These are phyloP conservation scores for Penicillium sp. DNA, from an alignment of 2,329 filamentous ascomycete species.

Conservation along the genomic window DNA sequence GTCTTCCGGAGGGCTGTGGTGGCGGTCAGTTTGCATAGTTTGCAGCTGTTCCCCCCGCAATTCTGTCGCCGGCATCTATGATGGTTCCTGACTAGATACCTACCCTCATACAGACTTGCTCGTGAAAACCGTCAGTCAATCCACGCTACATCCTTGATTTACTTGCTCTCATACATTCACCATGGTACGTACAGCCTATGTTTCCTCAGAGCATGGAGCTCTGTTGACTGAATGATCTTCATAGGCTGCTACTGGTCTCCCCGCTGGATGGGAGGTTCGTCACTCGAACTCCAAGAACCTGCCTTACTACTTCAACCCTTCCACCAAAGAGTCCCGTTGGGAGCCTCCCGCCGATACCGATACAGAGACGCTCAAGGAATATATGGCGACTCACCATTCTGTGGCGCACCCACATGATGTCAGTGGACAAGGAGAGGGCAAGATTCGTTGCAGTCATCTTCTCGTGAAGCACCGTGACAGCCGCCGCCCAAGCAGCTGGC, in stretches of 20 bases:
- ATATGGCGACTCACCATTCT: slow-evolving; percentile 85
- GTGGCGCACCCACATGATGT: slow-evolving; percentile 29
- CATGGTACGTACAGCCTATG: slow-evolving; percentile 5
- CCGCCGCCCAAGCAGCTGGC: slow-evolving; percentile 86
- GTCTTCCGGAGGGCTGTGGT: neutral
- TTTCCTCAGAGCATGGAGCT: neutral
- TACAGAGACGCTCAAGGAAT: slow-evolving; percentile 83
- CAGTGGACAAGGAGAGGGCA: slow-evolving; percentile 55
- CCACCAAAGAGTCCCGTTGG: slow-evolving; percentile 86
- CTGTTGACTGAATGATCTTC: neutral
- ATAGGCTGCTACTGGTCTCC: slow-evolving; percentile 71
- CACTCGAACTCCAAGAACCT: slow-evolving; percentile 98
- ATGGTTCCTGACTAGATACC: neutral
- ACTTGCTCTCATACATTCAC: neutral
- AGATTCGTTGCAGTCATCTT: slow-evolving; percentile 89
- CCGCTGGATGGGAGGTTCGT: slow-evolving; percentile 86
- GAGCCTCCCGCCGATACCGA: slow-evolving; percentile 85
- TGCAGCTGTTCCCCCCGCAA: slow-evolving; percentile 27
- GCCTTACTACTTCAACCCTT: slow-evolving; percentile 94
- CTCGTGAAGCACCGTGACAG: slow-evolving; percentile 90
- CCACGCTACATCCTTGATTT: neutral
- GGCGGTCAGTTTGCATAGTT: slow-evolving; percentile 18
- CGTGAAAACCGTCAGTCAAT: neutral
- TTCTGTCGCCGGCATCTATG: slow-evolving; percentile 7
- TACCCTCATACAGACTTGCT: too few species aligned